A percentile compares a stretch with the other conserved stretches of the same genome.
phyloP scores from a whole-genome alignment of 2,329 filamentous ascomycete species.

The Fusarium sambucinum region DNA sequence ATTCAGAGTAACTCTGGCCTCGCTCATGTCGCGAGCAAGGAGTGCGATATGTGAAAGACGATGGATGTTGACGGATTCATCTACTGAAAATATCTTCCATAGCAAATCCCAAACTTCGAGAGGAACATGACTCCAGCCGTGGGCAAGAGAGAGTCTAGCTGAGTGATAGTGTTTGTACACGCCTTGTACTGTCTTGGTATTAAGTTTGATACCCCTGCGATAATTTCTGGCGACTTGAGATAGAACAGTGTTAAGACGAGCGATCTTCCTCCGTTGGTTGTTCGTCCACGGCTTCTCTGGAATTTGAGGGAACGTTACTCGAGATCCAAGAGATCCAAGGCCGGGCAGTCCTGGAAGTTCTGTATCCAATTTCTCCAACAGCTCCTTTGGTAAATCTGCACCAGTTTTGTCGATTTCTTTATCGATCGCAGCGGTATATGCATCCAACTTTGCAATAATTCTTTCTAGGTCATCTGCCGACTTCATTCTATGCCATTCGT shows the following conservation, averaged over 20 bases:
- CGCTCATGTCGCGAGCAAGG: slow-evolving; percentile 74
- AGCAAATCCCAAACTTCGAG: slow-evolving; percentile 71
- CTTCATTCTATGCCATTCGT: slow-evolving; percentile 49
- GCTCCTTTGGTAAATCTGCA: slow-evolving; percentile 50
- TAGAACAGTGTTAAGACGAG: slow-evolving; percentile 53
- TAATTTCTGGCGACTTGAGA: slow-evolving; percentile 48
- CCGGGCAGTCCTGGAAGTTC: slow-evolving; percentile 47
- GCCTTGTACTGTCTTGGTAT: slow-evolving; percentile 53
- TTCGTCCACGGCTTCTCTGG: slow-evolving; percentile 53
- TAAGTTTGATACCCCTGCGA: slow-evolving; percentile 46
- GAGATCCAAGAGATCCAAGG: slow-evolving; percentile 44
- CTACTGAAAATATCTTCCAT: slow-evolving; percentile 71
- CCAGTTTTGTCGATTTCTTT: slow-evolving; percentile 51
- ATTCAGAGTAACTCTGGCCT: slow-evolving; percentile 66
- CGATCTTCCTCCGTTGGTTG: slow-evolving; percentile 56
- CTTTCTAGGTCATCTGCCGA: slow-evolving; percentile 53
- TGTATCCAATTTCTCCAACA: slow-evolving; percentile 51
- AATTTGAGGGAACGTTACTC: slow-evolving; percentile 51
- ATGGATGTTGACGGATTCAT: slow-evolving; percentile 63
- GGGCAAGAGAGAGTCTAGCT: slow-evolving; percentile 59
- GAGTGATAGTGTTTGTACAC: slow-evolving; percentile 65
- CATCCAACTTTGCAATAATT: slow-evolving; percentile 51
- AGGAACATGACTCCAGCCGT: slow-evolving; percentile 67
- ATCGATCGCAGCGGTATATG: slow-evolving; percentile 54
- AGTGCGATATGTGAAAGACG: slow-evolving; percentile 71